phyloP scores from a whole-genome alignment of 768 basidiomycete genomes.

The Astraeus odoratus region DNA sequence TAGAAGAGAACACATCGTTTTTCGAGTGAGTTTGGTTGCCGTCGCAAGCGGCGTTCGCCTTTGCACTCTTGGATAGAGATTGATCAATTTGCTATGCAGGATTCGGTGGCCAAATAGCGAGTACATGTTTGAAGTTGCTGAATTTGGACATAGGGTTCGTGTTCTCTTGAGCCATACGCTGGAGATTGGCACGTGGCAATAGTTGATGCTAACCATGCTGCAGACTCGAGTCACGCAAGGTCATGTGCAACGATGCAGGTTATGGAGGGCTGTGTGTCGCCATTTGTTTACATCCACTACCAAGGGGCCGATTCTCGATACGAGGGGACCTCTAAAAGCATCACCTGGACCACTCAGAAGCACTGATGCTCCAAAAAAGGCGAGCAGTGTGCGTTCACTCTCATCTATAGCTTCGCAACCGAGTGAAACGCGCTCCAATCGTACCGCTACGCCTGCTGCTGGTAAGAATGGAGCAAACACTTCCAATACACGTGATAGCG shows the following conservation, averaged over 20 bases:
- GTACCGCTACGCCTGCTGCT: not conserved
- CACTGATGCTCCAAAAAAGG: too few relatives aligned
- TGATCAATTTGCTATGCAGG: too few relatives aligned
- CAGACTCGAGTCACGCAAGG: not conserved
- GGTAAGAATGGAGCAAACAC: not conserved
- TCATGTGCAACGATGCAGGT: not conserved
- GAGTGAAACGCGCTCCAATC: not conserved
- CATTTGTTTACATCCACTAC: not conserved
- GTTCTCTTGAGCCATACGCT: not conserved
- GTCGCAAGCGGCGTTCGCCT: too few relatives aligned
- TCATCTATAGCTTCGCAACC: not conserved
- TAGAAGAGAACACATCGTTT: not conserved
- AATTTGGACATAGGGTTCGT: not conserved
- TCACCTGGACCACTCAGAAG: too few relatives aligned
- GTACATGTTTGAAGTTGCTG: not conserved
- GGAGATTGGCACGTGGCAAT: not conserved
- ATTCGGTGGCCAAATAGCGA: not conserved
- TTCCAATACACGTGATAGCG: not conserved
- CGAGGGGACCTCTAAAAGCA: not conserved
- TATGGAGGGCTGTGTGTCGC: not conserved
- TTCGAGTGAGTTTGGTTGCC: not conserved
- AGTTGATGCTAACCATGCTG: not conserved
- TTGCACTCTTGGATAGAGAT: too few relatives aligned
- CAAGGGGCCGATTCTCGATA: not conserved
- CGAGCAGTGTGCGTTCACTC: too few relatives aligned